Evolutionary conservation across 176 grass and related monocot genomes (phyloP), one percentile per base, ranked within the genome.

Genomic region (Chrysopogon serrulatus): DNA sequence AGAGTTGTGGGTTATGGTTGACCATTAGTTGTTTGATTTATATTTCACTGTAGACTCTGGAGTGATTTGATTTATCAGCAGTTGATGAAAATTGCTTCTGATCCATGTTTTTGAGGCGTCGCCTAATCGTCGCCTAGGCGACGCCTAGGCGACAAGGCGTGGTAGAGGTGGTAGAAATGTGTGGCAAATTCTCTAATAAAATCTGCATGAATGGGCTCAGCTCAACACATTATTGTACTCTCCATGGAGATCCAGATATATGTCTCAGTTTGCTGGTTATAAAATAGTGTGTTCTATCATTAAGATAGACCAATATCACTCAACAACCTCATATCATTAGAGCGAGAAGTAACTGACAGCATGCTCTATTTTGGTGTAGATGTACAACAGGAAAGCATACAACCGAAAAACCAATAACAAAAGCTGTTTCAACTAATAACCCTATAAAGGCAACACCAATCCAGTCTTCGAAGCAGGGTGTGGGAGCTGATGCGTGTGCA

Each of bases 351-450:
- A 73, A 68, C 34, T 78, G 69, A 77, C 21, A 0, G 2, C 41
- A 62, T 84, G 39, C 65, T 43, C 51, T 81, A 34, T 75, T 28
- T 37, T 10, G 62, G 72, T 86, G 64, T 74, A 98, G 96, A 86
- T 98, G 96, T 40, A 88, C 89, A 64, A 96, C 91, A 82, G 96
- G 96, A 30, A 96, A 94, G 78, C 96, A 98, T 90, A 98, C 96
- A 35, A 92, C 85, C 61, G 96, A 98, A 69, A 98, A 98, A 77
- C 93, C 93, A 66, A 60, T 92, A 17, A 88, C 87, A 43, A 98
- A 98, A 87, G 47, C 86, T 68, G 87, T 86, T 79, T 82, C 89
- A 48, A 7, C 85, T 61, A 95, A 89, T 59, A 95, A 89, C n/a
- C 74, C 70, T 15, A 53, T 24, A 36, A 96, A 88, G 59, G 79